A percentile compares a stretch with the other conserved stretches of the same genome.
phyloP scores from a whole-genome alignment of 495 filamentous ascomycete genomes.

The Apiosordaria backusii region DNA sequence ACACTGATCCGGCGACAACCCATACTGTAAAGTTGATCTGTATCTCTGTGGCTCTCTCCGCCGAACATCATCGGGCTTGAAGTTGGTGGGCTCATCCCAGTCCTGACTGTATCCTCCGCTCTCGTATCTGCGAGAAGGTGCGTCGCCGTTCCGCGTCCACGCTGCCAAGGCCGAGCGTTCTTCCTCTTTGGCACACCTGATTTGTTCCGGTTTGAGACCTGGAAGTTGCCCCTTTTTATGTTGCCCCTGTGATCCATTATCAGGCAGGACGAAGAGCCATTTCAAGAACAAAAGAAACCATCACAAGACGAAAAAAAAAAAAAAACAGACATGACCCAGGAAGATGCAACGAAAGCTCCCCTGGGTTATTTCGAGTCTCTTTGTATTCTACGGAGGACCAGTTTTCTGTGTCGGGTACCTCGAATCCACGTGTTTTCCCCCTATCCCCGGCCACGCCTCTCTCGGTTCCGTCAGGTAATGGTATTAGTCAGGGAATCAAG shows the following conservation, averaged over 20 bases:
- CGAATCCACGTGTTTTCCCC: not conserved
- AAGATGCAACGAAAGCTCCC: not conserved
- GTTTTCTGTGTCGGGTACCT: not conserved
- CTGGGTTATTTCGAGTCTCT: not conserved
- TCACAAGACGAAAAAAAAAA: not conserved
- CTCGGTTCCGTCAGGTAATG: slow-evolving; percentile 11
- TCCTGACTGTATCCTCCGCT: not conserved
- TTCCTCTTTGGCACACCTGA: not conserved
- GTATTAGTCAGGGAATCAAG: not conserved
- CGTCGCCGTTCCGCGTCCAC: not conserved
- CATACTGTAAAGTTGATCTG: slow-evolving; percentile 5
- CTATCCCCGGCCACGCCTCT: not conserved
- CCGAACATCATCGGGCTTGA: slow-evolving; percentile 12
- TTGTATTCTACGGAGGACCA: not conserved
- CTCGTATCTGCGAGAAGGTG: slow-evolving; percentile 5
- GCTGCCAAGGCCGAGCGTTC: not conserved
- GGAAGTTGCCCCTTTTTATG: not conserved
- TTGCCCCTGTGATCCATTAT: not conserved
- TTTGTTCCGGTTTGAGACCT: not conserved
- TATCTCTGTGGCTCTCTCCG: slow-evolving; percentile 2
- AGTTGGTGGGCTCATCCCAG: not conserved
- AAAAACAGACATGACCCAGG: not conserved
- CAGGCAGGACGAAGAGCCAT: not conserved
- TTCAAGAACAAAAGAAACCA: not conserved
- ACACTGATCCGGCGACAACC: slow-evolving; percentile 16